Evolutionary conservation across 1,284 basidiomycete genomes (phyloP).

Genomic region (Peniophora sp.): DNA sequence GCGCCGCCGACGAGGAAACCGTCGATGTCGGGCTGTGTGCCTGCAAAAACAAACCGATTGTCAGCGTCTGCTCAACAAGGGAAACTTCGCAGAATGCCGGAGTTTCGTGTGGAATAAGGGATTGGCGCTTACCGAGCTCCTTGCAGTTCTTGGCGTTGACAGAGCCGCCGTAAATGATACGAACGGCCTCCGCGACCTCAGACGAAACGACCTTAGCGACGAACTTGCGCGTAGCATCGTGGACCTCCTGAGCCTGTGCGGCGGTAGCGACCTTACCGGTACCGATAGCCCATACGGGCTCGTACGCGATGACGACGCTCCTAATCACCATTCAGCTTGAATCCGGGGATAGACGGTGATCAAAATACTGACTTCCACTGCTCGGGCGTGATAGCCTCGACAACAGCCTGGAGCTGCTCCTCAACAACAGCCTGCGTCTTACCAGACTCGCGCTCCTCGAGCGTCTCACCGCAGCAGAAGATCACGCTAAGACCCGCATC

Average conservation of each 20-base stretch:
- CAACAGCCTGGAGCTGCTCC: constrained; percentile 77
- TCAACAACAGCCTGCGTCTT: constrained; percentile 80
- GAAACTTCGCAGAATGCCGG: constrained; percentile 1
- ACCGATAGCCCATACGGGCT: constrained; percentile 98
- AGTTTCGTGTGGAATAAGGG: background rate
- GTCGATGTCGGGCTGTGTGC: constrained; percentile 79
- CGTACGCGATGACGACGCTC: constrained; percentile 91
- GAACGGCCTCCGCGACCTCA: constrained; percentile 66
- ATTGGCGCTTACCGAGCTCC: constrained; percentile 63
- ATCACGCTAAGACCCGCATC: constrained; percentile 78
- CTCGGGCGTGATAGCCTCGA: constrained; percentile 49
- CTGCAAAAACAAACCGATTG: constrained; percentile 35
- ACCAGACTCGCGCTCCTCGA: constrained; percentile 79
- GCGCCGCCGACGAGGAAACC: constrained; percentile 99
- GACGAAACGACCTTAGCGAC: constrained; percentile 61
- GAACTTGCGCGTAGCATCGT: constrained; percentile 79
- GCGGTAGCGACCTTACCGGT: constrained; percentile 94
- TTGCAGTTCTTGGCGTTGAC: constrained; percentile 85
- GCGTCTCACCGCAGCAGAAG: constrained; percentile 94
- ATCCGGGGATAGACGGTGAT: background rate
- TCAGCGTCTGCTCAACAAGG: too few relatives aligned
- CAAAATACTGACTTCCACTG: constrained; percentile 82
- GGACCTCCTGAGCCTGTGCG: constrained; percentile 89
- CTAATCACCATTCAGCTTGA: constrained; percentile 26
- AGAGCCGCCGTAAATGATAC: constrained; percentile 95